phyloP scores from a whole-genome alignment of 1,284 basidiomycete species.

The Leccinum solheimii region DNA sequence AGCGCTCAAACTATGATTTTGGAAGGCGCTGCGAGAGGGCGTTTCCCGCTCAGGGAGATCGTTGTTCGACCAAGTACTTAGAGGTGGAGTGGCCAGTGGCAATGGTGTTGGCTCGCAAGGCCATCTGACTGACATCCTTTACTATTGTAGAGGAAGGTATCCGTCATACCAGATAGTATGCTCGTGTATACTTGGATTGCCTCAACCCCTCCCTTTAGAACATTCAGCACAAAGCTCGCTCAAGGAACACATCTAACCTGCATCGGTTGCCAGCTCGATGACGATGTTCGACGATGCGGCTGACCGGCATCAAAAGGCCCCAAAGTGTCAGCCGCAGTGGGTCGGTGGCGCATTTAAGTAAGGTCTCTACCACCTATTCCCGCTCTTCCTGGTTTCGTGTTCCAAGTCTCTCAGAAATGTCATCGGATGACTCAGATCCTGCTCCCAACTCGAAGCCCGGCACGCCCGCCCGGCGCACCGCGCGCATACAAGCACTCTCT shows the following conservation, averaged over 20 bases:
- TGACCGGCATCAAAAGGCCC: slow-evolving; percentile 3
- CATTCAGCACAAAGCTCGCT: not conserved
- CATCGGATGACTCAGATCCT: not conserved
- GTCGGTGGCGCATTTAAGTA: slow-evolving; percentile 8
- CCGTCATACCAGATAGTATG: not conserved
- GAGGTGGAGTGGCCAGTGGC: slow-evolving; percentile 69
- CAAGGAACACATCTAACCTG: not conserved
- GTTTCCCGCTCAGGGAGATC: slow-evolving; percentile 31
- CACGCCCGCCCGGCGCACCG: slow-evolving; percentile 14
- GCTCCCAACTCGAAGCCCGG: slow-evolving; percentile 6
- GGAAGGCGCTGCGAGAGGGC: slow-evolving; percentile 48
- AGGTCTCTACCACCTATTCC: not conserved
- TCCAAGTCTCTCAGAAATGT: slow-evolving; percentile 15
- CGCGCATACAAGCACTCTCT: slow-evolving; percentile 20
- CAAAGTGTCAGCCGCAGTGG: slow-evolving; percentile 15
- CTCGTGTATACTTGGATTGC: not conserved
- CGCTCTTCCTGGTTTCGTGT: not conserved
- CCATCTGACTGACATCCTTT: not conserved
- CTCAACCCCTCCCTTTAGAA: not conserved
- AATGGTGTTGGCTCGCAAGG: slow-evolving; percentile 54
- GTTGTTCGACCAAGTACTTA: slow-evolving; percentile 42
- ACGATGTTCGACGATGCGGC: not conserved
- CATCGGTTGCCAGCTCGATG: not conserved
- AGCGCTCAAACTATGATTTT: slow-evolving; percentile 65
- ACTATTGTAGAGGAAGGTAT: not conserved